Evolutionary conservation across 2,329 filamentous ascomycete species (phyloP).

Genomic region (Alternaria atra): DNA sequence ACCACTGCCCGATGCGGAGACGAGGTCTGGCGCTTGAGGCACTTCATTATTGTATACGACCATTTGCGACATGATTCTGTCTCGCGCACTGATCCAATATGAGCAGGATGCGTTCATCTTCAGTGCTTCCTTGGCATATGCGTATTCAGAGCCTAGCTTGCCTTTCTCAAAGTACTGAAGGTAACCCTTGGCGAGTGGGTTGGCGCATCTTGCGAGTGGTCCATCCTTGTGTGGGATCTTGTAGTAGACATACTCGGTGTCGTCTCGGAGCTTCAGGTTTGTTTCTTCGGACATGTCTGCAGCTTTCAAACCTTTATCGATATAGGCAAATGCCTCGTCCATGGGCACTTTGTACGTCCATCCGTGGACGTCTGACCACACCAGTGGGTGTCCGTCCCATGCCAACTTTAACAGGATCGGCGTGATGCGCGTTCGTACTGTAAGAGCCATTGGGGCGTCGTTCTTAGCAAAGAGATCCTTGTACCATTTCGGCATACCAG

Average conservation of each 20-base stretch:
- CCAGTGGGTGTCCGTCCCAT: conserved; percentile 88
- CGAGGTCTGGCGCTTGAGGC: conserved; percentile 27
- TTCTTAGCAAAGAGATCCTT: conserved; percentile 83
- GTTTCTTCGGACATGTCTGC: conserved; percentile 81
- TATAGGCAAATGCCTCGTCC: conserved; percentile 70
- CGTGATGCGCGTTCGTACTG: conserved; percentile 86
- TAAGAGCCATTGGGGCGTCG: conserved; percentile 75
- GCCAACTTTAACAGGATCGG: conserved; percentile 82
- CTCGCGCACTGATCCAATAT: conserved; percentile 97
- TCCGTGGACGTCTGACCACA: conserved; percentile 92
- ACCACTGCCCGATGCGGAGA: conserved; percentile 32
- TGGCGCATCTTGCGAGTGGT: conserved; percentile 81
- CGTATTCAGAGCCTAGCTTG: conserved; percentile 83
- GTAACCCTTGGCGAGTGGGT: conserved; percentile 91
- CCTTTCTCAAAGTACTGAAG: conserved; percentile 90
- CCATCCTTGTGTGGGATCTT: conserved; percentile 98
- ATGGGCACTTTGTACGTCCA: conserved; percentile 87
- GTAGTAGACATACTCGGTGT: conserved; percentile 75
- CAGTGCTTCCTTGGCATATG: conserved; percentile 91
- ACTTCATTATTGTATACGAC: conserved; percentile 82
- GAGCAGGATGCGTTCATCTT: conserved; percentile 99
- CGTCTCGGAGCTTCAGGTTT: conserved; percentile 70
- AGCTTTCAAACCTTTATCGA: conserved; percentile 73
- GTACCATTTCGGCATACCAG: conserved; percentile 96
- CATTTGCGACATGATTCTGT: conserved; percentile 93